Base-by-base conservation (phyloP, 768 basidiomycete species). In the Bullera alba region DNA sequence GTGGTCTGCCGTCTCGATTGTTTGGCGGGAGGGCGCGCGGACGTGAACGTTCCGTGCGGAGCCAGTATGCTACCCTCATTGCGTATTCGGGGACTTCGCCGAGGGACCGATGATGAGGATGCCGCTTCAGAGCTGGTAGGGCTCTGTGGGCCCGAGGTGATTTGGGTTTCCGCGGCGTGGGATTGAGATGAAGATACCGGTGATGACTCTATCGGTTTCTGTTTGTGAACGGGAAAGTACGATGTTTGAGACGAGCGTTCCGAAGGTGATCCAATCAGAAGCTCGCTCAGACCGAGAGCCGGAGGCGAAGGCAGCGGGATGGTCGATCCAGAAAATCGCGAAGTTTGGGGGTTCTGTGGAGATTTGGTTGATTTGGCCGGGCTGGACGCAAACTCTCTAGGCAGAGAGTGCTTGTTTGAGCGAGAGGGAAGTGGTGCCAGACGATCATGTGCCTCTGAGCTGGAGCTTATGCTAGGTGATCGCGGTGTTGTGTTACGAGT, bases 31-130 rank as follows among this genome's bases (percentile, higher is more conserved):
- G 17, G 30, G 16, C 48, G 41, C 22, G 57, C 41, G 12, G 58
- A 52, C 12, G 62, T 60, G 47, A 64, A 64, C 5, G 62, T 52
- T 17, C 62, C 62, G 42, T 60, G 62, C 27, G 62, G 59, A 1
- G 62, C 62, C n/a, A 64, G 37, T 10, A 54, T 35, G 4, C 34
- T 34, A 16, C 46, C 58, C 1, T 23, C 35, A 27, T 60, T 58
- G n/a, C 46, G 48, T 16, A 60, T 42, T 5, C 49, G 53, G 1
- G 58, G 58, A n/a, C 39, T 45, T 19, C 19, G 37, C n/a, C 22
- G 16, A 3, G 17, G 5, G 46, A 42, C 29, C 3, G 34, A 38
- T 12, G 17, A 12, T 29, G 37, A 36, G 28, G 36, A 44, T 34
- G 34, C 46, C 4, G 47, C 10, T 3, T 38, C 25, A 6, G 22